phyloP scores from a whole-genome alignment of 306 rosid species.

The Astragalus glycyphyllos region DNA sequence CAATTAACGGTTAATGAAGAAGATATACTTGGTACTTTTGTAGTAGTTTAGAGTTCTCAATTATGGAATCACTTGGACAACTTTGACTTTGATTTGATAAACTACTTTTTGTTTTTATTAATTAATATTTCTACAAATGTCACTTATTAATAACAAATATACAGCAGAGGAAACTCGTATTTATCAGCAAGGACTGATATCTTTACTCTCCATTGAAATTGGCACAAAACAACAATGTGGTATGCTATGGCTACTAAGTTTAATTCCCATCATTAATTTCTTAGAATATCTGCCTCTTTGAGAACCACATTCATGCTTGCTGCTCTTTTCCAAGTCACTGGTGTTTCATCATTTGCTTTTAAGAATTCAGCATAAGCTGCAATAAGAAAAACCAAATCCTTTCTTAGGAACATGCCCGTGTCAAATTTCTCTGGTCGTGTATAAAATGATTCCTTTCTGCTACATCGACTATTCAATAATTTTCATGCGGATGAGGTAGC shows the following conservation, averaged over 20 bases:
- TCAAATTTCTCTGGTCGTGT: constrained; percentile 93
- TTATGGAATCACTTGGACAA: constrained; percentile 5
- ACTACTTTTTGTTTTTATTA: too few relatives aligned
- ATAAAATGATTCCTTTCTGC: too few relatives aligned
- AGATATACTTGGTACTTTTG: constrained; percentile 5
- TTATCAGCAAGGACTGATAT: too few relatives aligned
- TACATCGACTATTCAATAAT: too few relatives aligned
- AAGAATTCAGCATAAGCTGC: constrained; percentile 88
- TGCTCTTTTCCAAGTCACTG: constrained; percentile 97
- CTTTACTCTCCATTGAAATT: too few relatives aligned
- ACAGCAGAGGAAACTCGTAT: too few relatives aligned
- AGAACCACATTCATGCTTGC: constrained; percentile 93
- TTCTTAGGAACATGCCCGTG: constrained; percentile 69
- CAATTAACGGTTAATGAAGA: not conserved
- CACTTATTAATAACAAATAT: too few relatives aligned
- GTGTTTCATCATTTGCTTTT: constrained; percentile 83
- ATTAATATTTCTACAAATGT: too few relatives aligned
- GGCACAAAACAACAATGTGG: too few relatives aligned
- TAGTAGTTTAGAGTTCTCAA: constrained; percentile 10
- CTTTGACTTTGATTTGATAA: too few relatives aligned
- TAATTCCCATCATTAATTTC: constrained; percentile 32
- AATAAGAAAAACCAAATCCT: constrained; percentile 37
- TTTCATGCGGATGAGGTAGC: constrained; percentile 89
- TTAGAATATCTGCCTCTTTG: constrained; percentile 88
- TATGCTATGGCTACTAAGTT: not conserved